phyloP scores from a whole-genome alignment of 331 rosid species.

The Rhamnella rubrinervis region DNA sequence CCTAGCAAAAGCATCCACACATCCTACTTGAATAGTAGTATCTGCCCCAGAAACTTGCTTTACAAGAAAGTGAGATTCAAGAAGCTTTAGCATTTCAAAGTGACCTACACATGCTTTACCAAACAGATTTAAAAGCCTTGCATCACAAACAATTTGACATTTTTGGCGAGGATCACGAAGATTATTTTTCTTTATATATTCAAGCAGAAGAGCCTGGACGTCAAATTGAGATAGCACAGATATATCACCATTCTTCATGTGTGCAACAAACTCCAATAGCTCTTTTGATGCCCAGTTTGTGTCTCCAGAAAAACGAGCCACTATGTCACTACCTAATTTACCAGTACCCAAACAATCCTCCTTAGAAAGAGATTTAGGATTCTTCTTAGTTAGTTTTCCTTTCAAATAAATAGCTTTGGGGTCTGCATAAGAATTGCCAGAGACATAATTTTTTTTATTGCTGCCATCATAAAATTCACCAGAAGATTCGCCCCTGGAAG shows the following conservation, averaged over 20 bases:
- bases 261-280: constrained; percentile 88
- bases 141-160: constrained; percentile 73
- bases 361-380: constrained; percentile 29
- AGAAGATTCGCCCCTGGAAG: constrained; percentile 37
- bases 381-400: constrained; percentile 39
- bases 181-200: constrained; percentile 67
- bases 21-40: constrained; percentile 34
- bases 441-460: constrained; percentile 44
- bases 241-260: constrained; percentile 77
- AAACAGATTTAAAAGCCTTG: constrained; percentile 66
- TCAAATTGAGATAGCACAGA: constrained; percentile 64
- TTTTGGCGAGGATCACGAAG: constrained; percentile 78
- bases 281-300: constrained; percentile 79
- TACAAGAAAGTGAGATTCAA: constrained; percentile 65
- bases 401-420: constrained; percentile 43
- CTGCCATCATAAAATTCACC: constrained; percentile 37
- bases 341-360: constrained; percentile 33
- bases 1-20: constrained; percentile 36
- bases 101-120: constrained; percentile 68
- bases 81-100: constrained; percentile 81
- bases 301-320: constrained; percentile 38
- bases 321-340: constrained; percentile 36
- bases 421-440: constrained; percentile 55
- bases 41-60: constrained; percentile 44
- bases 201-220: constrained; percentile 65